Base-by-base conservation (phyloP, 2,329 filamentous ascomycete genomes). In the Pseudogymnoascus sp. region DNA sequence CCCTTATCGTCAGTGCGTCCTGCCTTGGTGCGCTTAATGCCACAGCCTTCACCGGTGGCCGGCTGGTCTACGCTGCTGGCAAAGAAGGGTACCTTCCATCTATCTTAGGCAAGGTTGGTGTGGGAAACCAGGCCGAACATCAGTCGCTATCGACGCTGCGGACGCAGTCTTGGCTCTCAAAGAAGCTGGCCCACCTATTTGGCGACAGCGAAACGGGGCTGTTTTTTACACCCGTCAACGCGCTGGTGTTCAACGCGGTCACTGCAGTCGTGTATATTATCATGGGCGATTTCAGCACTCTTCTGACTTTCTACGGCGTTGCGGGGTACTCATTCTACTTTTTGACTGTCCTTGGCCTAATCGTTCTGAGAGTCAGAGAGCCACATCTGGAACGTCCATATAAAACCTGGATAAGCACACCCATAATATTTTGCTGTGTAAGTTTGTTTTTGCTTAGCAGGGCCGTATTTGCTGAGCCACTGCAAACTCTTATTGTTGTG, bases 271-370 rank as follows among this genome's bases (percentile, higher is more conserved):
- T 81, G 1, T 99, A 97, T 76, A 86, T 96, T 64, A 70, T 89
- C 2, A 85, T 96, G 4, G 94, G 94, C 74, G 91, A 96, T 72
- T 97, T 99, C 71, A 81, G 85, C 59, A 96, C 93, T 0, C 82
- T 99, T 2, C 82, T 97, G 62, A 97, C 94, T 0, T 99, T 99
- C 72, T 97, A 97, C 75, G 94, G 94, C 61, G 94, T 99, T 11
- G 94, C 94, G 0, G 92, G 92, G 12, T 99, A 99, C 73, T 90
- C 90, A 0, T 99, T 99, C 72, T 99, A 99, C 77, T 99, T 99
- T 74, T 77, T 96, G 61, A 95, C 93, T 0, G 94, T 99, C 0
- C 82, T 99, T 0, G 94, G 94, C 0, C 80, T 99, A 57, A 97
- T 99, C 64, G 83, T 99, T 59, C 79, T 99, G 64, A 82, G 94